Conservation (phyloP, 257 asterid genomes). For the Cordia subcordata region DNA sequence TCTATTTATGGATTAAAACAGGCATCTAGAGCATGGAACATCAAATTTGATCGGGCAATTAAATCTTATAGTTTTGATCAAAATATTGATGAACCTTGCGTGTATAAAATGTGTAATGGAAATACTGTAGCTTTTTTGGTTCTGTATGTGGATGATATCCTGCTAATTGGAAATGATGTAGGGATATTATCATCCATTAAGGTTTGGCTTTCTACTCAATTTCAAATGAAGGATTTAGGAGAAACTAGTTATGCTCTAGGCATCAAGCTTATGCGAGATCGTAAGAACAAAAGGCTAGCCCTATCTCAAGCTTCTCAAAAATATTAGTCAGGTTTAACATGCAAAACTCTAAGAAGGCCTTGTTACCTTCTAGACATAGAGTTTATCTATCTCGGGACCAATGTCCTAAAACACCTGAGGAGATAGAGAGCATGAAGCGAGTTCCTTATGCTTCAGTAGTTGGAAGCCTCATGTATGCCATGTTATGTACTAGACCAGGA, state of each 20-base stretch:
- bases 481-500: slow-evolving; percentile 1
- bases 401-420: neutral
- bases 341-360: neutral
- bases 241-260: neutral
- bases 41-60: neutral
- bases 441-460: slow-evolving; percentile 6
- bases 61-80: neutral
- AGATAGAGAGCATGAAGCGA: neutral
- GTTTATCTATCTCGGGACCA: neutral
- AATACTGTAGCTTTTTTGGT: neutral
- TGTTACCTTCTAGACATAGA: neutral
- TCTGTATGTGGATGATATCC: neutral
- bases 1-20: slow-evolving; percentile 3
- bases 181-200: neutral
- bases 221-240: neutral
- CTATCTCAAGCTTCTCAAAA: neutral
- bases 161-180: neutral
- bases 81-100: neutral
- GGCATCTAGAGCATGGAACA: neutral
- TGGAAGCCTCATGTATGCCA: neutral
- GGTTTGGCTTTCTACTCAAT: neutral
- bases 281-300: neutral
- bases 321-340: neutral
- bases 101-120: neutral
- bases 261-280: neutral